phyloP scores from a whole-genome alignment of 306 rosid genomes.

The Prunus kanzakura region DNA sequence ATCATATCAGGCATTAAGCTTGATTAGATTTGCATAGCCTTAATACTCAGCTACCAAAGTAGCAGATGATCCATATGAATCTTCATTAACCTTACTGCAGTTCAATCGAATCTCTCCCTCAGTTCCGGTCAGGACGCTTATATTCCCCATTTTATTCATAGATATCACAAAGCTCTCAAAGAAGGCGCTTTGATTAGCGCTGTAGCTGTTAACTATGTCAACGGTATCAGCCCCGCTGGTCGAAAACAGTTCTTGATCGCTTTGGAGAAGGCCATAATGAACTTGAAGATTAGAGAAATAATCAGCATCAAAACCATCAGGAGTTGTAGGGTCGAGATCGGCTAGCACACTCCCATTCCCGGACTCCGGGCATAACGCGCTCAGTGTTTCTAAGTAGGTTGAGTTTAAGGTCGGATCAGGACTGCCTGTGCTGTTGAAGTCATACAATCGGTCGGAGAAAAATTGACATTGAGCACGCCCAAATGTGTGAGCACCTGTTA shows the following conservation, averaged over 20 bases:
- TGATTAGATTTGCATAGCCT: neutral
- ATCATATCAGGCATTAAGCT: neutral
- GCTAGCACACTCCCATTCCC: neutral
- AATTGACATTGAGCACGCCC: slow-evolving; percentile 1
- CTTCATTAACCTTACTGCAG: slow-evolving; percentile 15
- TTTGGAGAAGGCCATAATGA: slow-evolving; percentile 1
- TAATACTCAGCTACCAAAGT: slow-evolving; percentile 7
- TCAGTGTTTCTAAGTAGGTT: slow-evolving; percentile 11
- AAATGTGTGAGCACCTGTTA: slow-evolving; percentile 32
- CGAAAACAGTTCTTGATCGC: slow-evolving; percentile 24
- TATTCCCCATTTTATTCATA: slow-evolving; percentile 26
- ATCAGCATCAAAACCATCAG: neutral
- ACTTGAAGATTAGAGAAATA: slow-evolving; percentile 25
- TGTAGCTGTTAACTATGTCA: neutral
- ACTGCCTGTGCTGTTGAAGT: neutral
- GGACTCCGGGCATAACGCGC: slow-evolving; percentile 8
- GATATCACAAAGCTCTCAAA: slow-evolving; percentile 21
- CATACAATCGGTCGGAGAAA: neutral
- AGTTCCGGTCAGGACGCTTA: slow-evolving; percentile 5
- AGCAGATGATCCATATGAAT: neutral
- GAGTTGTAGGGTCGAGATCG: slow-evolving; percentile 10
- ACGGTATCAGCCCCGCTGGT: slow-evolving; percentile 8
- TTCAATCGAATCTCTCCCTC: slow-evolving; percentile 25
- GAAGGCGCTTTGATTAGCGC: neutral
- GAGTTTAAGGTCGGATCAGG: slow-evolving; percentile 19